These are phyloP conservation scores for Lepidium aucheri DNA, from an alignment of 345 rosid species.

Conservation along the genomic window DNA sequence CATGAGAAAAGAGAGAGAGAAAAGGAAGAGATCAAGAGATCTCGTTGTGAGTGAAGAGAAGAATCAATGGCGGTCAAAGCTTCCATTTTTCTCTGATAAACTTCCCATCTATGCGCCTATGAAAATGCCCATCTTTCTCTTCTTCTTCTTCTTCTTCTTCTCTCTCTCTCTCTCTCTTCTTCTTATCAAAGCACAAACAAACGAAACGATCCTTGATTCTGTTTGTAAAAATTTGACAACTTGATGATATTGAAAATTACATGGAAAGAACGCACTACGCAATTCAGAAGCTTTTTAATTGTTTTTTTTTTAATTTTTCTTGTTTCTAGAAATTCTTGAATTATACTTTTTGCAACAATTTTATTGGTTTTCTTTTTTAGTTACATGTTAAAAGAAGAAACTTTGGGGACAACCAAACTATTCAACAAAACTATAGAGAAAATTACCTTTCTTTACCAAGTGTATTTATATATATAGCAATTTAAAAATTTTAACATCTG, in stretches of 20 bases:
- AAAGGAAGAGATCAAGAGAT: constrained; percentile 26
- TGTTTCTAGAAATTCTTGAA: background rate
- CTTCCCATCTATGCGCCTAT: constrained; percentile 34
- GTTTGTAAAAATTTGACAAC: background rate
- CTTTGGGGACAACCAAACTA: too few species aligned
- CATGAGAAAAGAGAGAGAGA: constrained; percentile 13
- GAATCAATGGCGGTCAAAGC: constrained; percentile 61
- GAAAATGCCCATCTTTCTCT: constrained; percentile 33
- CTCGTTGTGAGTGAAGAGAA: constrained; percentile 13
- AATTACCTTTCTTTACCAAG: too few species aligned
- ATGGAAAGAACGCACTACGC: background rate
- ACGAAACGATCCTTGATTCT: background rate
- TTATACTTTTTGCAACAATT: background rate
- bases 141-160: background rate
- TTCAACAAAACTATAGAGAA: too few species aligned
- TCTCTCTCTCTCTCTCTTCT: background rate
- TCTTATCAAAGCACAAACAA: background rate
- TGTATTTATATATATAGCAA: too few species aligned
- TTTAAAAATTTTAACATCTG: background rate
- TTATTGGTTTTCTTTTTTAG: background rate
- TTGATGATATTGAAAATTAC: background rate
- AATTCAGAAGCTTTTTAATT: background rate
- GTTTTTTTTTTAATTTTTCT: too few species aligned
- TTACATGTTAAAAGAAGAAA: too few species aligned
- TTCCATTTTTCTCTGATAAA: constrained; percentile 45